phyloP scores from a whole-genome alignment of 202 grass and related monocot genomes.

The Sporobolus alterniflorus region DNA sequence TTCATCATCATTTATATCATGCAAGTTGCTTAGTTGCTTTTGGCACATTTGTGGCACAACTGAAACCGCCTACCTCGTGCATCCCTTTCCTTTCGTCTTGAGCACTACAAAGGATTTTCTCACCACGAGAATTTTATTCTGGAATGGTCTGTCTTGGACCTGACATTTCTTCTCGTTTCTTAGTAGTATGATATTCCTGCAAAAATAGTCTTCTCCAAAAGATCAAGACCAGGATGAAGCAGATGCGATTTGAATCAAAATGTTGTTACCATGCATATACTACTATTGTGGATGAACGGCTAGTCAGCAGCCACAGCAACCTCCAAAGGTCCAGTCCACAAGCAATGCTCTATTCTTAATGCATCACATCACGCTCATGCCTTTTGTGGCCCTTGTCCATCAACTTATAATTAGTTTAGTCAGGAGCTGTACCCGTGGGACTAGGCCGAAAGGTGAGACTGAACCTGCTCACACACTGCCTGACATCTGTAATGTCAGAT shows the following conservation, averaged over 20 bases:
- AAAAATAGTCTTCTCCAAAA: background rate
- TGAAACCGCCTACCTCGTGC: background rate
- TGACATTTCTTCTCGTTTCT: background rate
- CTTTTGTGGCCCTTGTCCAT: background rate
- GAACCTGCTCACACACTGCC: background rate
- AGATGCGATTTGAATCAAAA: background rate
- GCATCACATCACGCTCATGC: background rate
- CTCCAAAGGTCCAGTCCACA: background rate
- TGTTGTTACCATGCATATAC: background rate
- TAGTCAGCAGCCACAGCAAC: background rate
- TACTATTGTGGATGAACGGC: background rate
- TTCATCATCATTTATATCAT: background rate
- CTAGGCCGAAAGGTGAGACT: background rate
- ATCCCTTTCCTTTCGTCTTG: too few species aligned
- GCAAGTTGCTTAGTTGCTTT: background rate
- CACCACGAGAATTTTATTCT: background rate
- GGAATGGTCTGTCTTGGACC: background rate
- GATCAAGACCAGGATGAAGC: background rate
- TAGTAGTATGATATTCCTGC: background rate
- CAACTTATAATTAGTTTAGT: background rate
- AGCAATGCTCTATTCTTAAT: background rate
- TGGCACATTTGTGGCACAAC: background rate
- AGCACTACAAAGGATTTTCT: background rate
- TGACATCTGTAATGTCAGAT: too few species aligned
- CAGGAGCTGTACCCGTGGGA: background rate